Base-by-base conservation (phyloP, 2,329 filamentous ascomycete genomes). In the Aspergillus texensis region DNA sequence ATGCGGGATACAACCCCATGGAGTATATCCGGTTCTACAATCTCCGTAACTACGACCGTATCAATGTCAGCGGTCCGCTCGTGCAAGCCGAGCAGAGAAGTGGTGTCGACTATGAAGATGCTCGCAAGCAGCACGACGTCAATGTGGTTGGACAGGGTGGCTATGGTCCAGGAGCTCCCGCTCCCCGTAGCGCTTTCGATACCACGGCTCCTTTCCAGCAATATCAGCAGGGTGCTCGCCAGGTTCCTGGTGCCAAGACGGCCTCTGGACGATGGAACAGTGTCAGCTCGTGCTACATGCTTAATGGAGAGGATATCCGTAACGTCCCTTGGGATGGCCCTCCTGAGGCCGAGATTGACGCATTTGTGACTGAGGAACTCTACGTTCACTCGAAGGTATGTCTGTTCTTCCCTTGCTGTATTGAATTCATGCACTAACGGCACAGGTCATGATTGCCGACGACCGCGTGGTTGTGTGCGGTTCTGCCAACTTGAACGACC, bases 1-100 rank as follows among this genome's bases (percentile, higher is more conserved):
- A 87, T 24, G 84, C 91, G 68, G 94, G 92, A 1, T 88, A 94
- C 8, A 90, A 97, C 71, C 93, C 94, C 0, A 86, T 78, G 74
- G 79, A 97, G 59, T 88, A 98, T 79, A 90, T 99, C 50, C 96
- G 96, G 77, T 87, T 96, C 76, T 99, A 97, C 84, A 98, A 98
- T 72, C 83, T 99, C 30, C 87, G 95, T 41, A 94, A 91, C 6
- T 99, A 97, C 74, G 95, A 99, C 76, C 91, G 95, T 4, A 84
- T 99, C 63, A 96, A 96, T 63, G 71, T 74, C 32, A 75, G 75
- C 46, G 72, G 68, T 11, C 61, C 74, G 2, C 73, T 81, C 72
- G 61, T 70, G 34, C 70, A 75, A 48, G 76, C 74, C 9, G 79
- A 82, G 63, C 75, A 78, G 62, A 70, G 74, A 61, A 81, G 79